Evolutionary conservation across 441 rosid genomes (phyloP).

Genomic region (Gossypium schwendimanii): DNA sequence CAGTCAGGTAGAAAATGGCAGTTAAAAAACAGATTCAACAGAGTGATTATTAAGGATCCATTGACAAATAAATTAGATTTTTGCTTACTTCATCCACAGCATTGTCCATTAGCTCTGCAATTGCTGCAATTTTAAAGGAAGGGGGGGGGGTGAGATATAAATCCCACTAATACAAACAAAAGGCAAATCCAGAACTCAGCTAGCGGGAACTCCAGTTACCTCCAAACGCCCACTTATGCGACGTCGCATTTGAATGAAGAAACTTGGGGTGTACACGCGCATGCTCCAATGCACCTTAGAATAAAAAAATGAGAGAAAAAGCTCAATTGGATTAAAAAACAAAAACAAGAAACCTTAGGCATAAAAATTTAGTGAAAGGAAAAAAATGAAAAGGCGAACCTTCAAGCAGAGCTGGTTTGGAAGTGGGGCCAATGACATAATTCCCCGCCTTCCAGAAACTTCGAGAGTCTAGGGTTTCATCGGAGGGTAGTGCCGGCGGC

Average conservation of each 20-base stretch:
- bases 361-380: background rate
- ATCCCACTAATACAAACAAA: background rate
- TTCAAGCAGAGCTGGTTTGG: conserved; percentile 19
- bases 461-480: conserved; percentile 37
- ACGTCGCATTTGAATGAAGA: conserved; percentile 95
- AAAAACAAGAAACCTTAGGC: background rate
- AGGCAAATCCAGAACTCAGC: background rate
- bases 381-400: conserved; percentile 26
- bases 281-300: conserved; percentile 60
- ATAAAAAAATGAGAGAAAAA: background rate
- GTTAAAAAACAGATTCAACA: background rate
- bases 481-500: conserved; percentile 16
- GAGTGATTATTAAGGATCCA: background rate
- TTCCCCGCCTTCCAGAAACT: conserved; percentile 90
- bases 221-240: conserved; percentile 98
- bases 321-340: background rate
- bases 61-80: background rate
- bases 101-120: conserved; percentile 92
- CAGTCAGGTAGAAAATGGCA: conserved; percentile 15
- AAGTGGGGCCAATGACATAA: conserved; percentile 22
- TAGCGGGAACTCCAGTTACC: conserved; percentile 31
- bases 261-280: conserved; percentile 90
- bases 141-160: background rate
- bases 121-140: conserved; percentile 44
- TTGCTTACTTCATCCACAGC: conserved; percentile 81